Base-by-base conservation (phyloP, 2,329 filamentous ascomycete genomes). In the Verticillium isaacii region DNA sequence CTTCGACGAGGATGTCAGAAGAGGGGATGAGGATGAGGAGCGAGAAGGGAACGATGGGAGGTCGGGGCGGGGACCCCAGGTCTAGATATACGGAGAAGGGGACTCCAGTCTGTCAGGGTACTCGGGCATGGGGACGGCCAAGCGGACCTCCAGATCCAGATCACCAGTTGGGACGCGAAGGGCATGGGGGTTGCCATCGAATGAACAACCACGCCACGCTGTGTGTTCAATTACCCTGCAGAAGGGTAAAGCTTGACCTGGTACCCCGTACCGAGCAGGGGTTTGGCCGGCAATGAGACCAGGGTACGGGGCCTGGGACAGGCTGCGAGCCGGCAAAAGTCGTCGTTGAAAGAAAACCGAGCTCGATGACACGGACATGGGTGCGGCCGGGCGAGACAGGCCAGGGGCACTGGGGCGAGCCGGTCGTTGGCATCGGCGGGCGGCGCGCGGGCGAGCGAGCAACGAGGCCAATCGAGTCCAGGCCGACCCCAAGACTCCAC, bases 21-120 rank as follows among this genome's bases (percentile, higher is more conserved):
- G 34, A 39, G 29, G 37, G 56, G 56, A 37, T 58, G 56, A 58
- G 56, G 56, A 58, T 58, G 37, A 58, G 56, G 37, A 45, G 23
- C 12, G 56, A 58, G 34, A n/a, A 58, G 23, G 17, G 15, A 29
- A 29, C 29, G 17, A 23, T 50, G 45, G 23, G 45, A 23, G 19
- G 8, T 23, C 23, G n/a, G n/a, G 45, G 45, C 45, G 56, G 56
- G 56, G 23, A 29, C 34, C 34, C 56, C 56, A 58, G 56, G 56
- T 36, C 56, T 45, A 39, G 56, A 58, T 58, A 58, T 58, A 58
- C 32, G 34, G 56, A 39, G 34, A 56, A 37, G 54, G 36, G n/a
- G 34, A 39, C 11, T 9, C 17, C 14, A 34, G 17, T 12, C 54
- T 56, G 54, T 32, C 54, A 56, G 54, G 11, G 8, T 19, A n/a